Percentiles rank a stretch among this genome's conserved stretches.
Conservation (phyloP, 1,139 yeast species). For the Groenewaldozyma sp. region DNA sequence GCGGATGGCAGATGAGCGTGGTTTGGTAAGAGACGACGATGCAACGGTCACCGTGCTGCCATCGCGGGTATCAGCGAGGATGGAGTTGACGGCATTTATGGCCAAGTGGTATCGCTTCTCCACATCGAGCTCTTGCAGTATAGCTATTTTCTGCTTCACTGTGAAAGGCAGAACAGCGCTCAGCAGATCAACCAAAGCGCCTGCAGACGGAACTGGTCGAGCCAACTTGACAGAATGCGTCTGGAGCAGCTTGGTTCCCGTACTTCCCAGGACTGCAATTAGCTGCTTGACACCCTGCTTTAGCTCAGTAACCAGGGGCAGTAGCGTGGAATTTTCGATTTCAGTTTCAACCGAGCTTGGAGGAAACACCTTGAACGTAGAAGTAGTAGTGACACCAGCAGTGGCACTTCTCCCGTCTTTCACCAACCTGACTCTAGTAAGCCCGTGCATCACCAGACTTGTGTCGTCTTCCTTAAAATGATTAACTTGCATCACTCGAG, state of each 20-base stretch:
- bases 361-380: background rate
- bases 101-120: conserved; percentile 21
- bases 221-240: background rate
- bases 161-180: conserved; percentile 30
- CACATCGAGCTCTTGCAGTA: conserved; percentile 25
- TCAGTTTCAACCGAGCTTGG: conserved; percentile 11
- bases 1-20: no score
- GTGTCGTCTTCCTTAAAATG: conserved; percentile 13
- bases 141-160: conserved; percentile 22
- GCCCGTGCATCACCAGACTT: conserved; percentile 21
- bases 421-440: conserved; percentile 17
- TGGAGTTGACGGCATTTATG: conserved; percentile 18
- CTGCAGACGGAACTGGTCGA: conserved; percentile 18
- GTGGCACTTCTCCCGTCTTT: conserved; percentile 2
- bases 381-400: conserved; percentile 5
- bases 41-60: conserved; percentile 2
- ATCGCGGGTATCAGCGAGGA: conserved; percentile 10
- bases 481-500: conserved; percentile 15
- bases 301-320: conserved; percentile 7
- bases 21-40: conserved; percentile 13
- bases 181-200: conserved; percentile 28
- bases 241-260: background rate
- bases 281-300: conserved; percentile 13
- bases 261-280: conserved; percentile 8
- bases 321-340: conserved; percentile 12